These are phyloP conservation scores for Hanseniaspora occidentalis DNA, from an alignment of 805 yeast species.

Conservation along the genomic window DNA sequence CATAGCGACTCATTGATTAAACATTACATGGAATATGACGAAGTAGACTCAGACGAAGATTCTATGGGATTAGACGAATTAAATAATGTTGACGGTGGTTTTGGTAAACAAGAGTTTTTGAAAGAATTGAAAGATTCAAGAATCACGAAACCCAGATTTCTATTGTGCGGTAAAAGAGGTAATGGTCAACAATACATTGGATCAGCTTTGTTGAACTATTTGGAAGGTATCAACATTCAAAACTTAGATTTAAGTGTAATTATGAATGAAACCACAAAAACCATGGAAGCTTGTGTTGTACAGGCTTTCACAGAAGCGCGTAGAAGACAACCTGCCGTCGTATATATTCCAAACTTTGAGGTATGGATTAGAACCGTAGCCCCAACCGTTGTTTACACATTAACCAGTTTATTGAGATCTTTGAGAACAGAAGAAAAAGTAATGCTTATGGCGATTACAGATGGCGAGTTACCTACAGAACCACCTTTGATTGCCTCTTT, in stretches of 20 bases:
- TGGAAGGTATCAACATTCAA: slow-evolving; percentile 88
- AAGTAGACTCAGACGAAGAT: slow-evolving; percentile 15
- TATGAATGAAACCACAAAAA: slow-evolving; percentile 63
- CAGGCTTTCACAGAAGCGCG: slow-evolving; percentile 80
- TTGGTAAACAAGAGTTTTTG: slow-evolving; percentile 52
- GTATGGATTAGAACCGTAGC: slow-evolving; percentile 62
- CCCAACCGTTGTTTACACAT: slow-evolving; percentile 56
- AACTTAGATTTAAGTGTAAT: slow-evolving; percentile 68
- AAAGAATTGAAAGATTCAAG: slow-evolving; percentile 42
- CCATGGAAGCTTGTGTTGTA: slow-evolving; percentile 74
- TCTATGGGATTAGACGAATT: slow-evolving; percentile 19
- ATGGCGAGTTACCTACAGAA: slow-evolving; percentile 32
- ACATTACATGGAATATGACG: slow-evolving; percentile 22
- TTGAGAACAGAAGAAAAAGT: slow-evolving; percentile 63
- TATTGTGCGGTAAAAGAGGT: slow-evolving; percentile 63
- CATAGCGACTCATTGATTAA: slow-evolving; percentile 20
- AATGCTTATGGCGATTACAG: slow-evolving; percentile 63
- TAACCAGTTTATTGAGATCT: slow-evolving; percentile 55
- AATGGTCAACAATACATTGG: slow-evolving; percentile 81
- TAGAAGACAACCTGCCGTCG: slow-evolving; percentile 77
- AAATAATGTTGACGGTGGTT: slow-evolving; percentile 47
- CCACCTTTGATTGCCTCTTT: slow-evolving; percentile 12
- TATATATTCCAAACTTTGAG: slow-evolving; percentile 73
- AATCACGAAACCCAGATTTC: slow-evolving; percentile 68
- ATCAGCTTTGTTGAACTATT: slow-evolving; percentile 63